Conservation (phyloP, 306 rosid species). For the Cicer cuneatum region DNA sequence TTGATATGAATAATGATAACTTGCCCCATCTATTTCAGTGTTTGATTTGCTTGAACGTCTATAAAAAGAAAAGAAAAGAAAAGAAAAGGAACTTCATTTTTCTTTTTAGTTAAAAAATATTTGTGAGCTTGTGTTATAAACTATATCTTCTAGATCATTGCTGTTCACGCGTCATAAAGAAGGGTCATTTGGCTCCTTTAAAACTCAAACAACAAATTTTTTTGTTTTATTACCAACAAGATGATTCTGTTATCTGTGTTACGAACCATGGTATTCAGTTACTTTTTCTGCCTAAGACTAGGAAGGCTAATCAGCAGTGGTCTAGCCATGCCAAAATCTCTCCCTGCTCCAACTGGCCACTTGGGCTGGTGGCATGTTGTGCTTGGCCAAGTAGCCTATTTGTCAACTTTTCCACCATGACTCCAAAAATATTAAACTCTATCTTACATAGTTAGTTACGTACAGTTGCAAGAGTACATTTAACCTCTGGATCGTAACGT, state of each 20-base stretch:
- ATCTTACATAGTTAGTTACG: neutral
- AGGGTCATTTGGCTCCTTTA: neutral
- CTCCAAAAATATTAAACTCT: neutral
- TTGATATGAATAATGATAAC: neutral
- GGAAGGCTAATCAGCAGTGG: neutral
- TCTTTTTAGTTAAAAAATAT: neutral
- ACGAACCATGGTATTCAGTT: neutral
- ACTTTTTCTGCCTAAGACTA: neutral
- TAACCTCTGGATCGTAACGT: neutral
- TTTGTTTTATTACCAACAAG: neutral
- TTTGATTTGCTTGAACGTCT: conserved; percentile 12
- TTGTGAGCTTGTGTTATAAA: neutral
- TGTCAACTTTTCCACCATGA: neutral
- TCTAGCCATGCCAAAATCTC: too few species aligned
- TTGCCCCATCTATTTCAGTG: conserved; percentile 16
- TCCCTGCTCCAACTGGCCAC: too few species aligned
- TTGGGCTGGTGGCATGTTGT: neutral
- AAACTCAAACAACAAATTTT: neutral
- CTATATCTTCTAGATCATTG: conserved; percentile 6
- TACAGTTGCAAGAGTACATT: neutral
- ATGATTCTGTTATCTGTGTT: neutral
- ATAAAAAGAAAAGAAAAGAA: neutral
- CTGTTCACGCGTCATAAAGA: neutral
- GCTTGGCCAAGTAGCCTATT: neutral
- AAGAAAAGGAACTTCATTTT: neutral